phyloP scores from a whole-genome alignment of 805 yeast genomes.

The Spathaspora hagerdaliae region DNA sequence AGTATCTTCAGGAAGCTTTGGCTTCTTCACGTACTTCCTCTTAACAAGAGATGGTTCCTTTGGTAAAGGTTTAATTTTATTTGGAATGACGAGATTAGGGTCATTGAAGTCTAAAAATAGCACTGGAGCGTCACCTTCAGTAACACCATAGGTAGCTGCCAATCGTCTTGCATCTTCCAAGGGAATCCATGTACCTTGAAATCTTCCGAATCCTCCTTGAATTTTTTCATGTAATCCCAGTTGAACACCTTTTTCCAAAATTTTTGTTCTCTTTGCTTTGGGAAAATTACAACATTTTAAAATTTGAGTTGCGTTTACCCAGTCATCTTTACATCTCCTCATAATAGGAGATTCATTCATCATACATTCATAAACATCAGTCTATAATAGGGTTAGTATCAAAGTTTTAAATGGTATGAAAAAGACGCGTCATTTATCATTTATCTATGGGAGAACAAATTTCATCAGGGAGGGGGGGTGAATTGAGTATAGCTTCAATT shows the following conservation, averaged over 20 bases:
- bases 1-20: constrained; percentile 59
- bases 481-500: too few species aligned
- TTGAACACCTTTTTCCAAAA: constrained; percentile 91
- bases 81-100: constrained; percentile 32
- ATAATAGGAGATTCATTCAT: constrained; percentile 71
- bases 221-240: constrained; percentile 85
- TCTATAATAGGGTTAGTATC: constrained; percentile 17
- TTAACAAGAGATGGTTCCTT: constrained; percentile 41
- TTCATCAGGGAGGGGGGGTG: too few species aligned
- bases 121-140: constrained; percentile 39
- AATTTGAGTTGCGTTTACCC: constrained; percentile 97
- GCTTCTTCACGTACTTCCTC: constrained; percentile 49
- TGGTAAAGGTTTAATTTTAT: constrained; percentile 28
- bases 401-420: too few species aligned
- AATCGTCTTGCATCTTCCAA: constrained; percentile 57
- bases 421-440: too few species aligned
- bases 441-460: too few species aligned
- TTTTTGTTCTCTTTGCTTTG: constrained; percentile 89
- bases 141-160: constrained; percentile 37
- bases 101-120: constrained; percentile 34
- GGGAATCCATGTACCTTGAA: constrained; percentile 98
- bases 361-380: constrained; percentile 68
- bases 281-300: constrained; percentile 91
- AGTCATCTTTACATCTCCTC: constrained; percentile 87
- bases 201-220: constrained; percentile 96